Evolutionary conservation across 257 asterid genomes (phyloP).

Genomic region (Coffea canephora): DNA sequence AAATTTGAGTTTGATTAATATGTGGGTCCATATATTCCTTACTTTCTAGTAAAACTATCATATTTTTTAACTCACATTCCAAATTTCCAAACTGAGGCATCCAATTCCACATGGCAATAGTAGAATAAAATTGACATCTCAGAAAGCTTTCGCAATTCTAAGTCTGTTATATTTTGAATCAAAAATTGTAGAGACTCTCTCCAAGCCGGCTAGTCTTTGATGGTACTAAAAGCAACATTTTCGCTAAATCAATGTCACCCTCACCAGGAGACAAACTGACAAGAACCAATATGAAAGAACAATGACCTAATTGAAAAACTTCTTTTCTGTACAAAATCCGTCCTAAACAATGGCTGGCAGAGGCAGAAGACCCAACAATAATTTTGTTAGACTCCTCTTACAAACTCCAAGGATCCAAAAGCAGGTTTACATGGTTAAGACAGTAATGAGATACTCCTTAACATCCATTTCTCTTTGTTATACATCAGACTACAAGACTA

Average conservation of each 20-base stretch:
- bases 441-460: neutral
- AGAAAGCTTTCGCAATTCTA: neutral
- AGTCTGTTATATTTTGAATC: neutral
- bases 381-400: neutral
- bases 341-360: neutral
- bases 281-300: no score
- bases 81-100: neutral
- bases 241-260: neutral
- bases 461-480: neutral
- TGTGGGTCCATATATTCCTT: neutral
- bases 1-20: neutral
- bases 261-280: neutral
- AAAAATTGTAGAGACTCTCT: neutral
- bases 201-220: neutral
- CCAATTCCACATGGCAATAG: neutral
- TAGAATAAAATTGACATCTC: neutral
- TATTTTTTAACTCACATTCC: neutral
- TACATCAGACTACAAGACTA: neutral
- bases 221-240: neutral
- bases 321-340: no score
- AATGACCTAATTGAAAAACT: no score
- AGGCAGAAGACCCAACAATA: neutral
- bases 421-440: no score
- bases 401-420: neutral
- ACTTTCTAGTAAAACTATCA: neutral